These are phyloP conservation scores for Psilocybe cyanescens DNA, from an alignment of 768 basidiomycete genomes.

Conservation along the genomic window DNA sequence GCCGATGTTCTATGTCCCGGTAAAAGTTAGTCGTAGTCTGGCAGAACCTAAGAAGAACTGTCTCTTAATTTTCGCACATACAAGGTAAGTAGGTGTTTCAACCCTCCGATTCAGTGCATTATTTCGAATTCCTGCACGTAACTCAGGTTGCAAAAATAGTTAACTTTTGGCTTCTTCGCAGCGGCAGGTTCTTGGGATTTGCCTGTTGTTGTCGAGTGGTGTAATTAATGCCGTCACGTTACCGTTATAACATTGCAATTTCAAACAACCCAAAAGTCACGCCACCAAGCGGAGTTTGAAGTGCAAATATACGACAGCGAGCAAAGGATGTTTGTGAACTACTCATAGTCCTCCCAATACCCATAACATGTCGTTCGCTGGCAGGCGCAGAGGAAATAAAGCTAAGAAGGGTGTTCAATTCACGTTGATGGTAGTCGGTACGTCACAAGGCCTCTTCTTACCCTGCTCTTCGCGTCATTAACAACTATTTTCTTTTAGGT, in stretches of 20 bases:
- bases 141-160: no score
- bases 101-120: background rate
- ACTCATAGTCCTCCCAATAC: constrained; percentile 17
- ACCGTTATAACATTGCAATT: background rate
- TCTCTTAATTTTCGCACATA: background rate
- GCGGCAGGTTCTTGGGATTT: no score
- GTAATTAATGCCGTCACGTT: constrained; percentile 10
- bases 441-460: constrained; percentile 35
- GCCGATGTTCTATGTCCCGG: background rate
- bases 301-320: constrained; percentile 33
- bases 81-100: background rate
- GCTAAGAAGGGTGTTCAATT: constrained; percentile 99
- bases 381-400: constrained; percentile 88
- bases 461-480: constrained; percentile 17
- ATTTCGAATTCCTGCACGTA: background rate
- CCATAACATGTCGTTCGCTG: constrained; percentile 79
- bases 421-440: constrained; percentile 97
- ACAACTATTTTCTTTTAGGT: constrained; percentile 53
- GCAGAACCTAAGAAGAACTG: no score
- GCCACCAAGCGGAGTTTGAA: constrained; percentile 47
- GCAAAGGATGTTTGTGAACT: constrained; percentile 29
- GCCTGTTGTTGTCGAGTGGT: background rate
- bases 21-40: no score
- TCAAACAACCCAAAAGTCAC: constrained; percentile 27
- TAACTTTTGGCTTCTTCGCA: no score